Conservation (phyloP, 129 eudicot genomes). For the Deinandra increscens region DNA sequence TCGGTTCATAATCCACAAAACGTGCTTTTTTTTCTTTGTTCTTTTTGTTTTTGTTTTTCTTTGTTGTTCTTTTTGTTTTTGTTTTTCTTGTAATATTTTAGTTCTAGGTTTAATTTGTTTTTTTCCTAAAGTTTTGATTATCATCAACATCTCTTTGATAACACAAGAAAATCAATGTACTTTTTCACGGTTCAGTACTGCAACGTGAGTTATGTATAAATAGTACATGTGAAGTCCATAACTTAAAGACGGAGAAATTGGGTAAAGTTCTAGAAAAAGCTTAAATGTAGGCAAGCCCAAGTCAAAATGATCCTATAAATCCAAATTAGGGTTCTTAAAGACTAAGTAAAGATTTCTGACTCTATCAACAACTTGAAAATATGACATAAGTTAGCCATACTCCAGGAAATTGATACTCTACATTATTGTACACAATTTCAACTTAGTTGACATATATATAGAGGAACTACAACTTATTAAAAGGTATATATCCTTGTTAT, state of each 20-base stretch:
- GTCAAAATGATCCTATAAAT: neutral
- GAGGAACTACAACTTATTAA: neutral
- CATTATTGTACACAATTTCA: neutral
- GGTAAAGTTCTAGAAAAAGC: too few relatives aligned
- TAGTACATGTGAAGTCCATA: neutral
- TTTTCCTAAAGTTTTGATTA: too few relatives aligned
- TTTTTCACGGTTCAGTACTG: too few relatives aligned
- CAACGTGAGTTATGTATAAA: too few relatives aligned
- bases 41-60: too few relatives aligned
- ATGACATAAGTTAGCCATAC: neutral
- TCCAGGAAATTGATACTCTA: neutral
- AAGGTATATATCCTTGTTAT: neutral
- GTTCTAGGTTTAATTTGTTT: too few relatives aligned
- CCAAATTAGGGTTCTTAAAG: neutral
- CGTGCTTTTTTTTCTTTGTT: too few relatives aligned
- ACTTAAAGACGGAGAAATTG: neutral
- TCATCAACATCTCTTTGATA: too few relatives aligned
- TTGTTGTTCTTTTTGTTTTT: too few relatives aligned
- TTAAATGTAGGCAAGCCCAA: neutral
- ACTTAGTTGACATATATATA: neutral
- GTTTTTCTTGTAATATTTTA: too few relatives aligned
- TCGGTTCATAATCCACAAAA: too few relatives aligned
- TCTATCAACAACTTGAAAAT: neutral
- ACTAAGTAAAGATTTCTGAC: conserved; percentile 12
- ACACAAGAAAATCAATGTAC: too few relatives aligned